Evolutionary conservation across 2,329 filamentous ascomycete genomes (phyloP).

Genomic region (Talaromyces amestolkiae): DNA sequence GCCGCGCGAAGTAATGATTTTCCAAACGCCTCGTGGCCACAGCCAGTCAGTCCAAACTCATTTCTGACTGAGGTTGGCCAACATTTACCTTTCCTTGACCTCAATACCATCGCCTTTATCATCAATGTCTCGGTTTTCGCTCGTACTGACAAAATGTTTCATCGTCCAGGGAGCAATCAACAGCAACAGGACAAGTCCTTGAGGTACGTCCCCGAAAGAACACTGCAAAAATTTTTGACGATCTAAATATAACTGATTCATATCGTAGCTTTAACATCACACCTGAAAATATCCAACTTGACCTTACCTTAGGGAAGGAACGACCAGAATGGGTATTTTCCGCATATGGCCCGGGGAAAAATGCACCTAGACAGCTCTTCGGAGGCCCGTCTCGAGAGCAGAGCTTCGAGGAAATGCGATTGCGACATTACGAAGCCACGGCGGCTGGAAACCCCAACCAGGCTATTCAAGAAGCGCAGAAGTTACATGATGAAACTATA

Average conservation of each 20-base stretch:
- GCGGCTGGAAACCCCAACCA: conserved; percentile 59
- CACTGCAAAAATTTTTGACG: not conserved
- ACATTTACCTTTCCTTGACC: not conserved
- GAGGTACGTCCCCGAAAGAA: not conserved
- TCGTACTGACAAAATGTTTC: not conserved
- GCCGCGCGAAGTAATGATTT: not conserved
- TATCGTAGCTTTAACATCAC: conserved; percentile 54
- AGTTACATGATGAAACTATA: conserved; percentile 62
- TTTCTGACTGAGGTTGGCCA: not conserved
- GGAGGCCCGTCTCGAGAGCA: conserved; percentile 76
- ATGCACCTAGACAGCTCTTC: conserved; percentile 79
- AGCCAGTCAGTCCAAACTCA: not conserved
- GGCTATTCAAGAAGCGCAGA: conserved; percentile 52
- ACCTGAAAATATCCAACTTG: conserved; percentile 60
- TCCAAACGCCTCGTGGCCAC: not conserved
- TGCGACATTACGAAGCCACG: conserved; percentile 66
- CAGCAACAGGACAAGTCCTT: conserved; percentile 17
- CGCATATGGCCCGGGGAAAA: conserved; percentile 73
- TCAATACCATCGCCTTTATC: not conserved
- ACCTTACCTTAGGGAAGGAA: conserved; percentile 62
- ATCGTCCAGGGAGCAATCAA: conserved; percentile 11
- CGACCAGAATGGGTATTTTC: conserved; percentile 83
- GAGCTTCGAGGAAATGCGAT: conserved; percentile 81
- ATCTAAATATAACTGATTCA: conserved; percentile 6
- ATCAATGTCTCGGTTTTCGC: not conserved